phyloP scores from a whole-genome alignment of 1,139 yeast species.

The Candida albicans region DNA sequence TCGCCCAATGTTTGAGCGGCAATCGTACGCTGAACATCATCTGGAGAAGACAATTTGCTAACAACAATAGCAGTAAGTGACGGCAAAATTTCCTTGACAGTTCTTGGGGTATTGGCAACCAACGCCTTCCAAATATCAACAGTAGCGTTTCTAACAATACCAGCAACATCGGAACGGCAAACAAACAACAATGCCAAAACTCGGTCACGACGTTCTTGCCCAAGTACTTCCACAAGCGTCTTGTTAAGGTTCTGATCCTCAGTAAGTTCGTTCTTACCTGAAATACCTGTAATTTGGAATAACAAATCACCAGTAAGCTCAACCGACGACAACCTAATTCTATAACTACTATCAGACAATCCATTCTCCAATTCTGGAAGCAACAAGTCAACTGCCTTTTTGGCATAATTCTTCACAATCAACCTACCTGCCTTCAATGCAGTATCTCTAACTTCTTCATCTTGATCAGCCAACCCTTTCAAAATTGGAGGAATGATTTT shows the following conservation, averaged over 20 bases:
- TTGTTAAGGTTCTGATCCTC: constrained; percentile 71
- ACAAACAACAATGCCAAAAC: constrained; percentile 82
- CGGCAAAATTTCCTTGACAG: constrained; percentile 91
- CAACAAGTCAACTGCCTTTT: constrained; percentile 87
- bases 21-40: constrained; percentile 75
- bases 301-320: constrained; percentile 96
- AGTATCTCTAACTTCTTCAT: constrained; percentile 84
- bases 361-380: constrained; percentile 94
- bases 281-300: constrained; percentile 91
- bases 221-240: constrained; percentile 75
- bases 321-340: constrained; percentile 91
- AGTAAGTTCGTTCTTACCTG: constrained; percentile 62
- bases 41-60: constrained; percentile 76
- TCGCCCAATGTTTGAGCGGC: constrained; percentile 97
- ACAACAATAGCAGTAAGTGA: constrained; percentile 79
- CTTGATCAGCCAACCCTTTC: constrained; percentile 85
- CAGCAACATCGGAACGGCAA: constrained; percentile 89
- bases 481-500: constrained; percentile 88
- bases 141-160: constrained; percentile 87
- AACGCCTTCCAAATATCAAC: constrained; percentile 96
- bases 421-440: constrained; percentile 92
- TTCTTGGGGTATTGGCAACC: constrained; percentile 93
- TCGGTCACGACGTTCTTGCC: constrained; percentile 85
- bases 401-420: constrained; percentile 88
- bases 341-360: constrained; percentile 74